Conservation (phyloP, 2,329 filamentous ascomycete genomes). For the Alternaria sp. region DNA sequence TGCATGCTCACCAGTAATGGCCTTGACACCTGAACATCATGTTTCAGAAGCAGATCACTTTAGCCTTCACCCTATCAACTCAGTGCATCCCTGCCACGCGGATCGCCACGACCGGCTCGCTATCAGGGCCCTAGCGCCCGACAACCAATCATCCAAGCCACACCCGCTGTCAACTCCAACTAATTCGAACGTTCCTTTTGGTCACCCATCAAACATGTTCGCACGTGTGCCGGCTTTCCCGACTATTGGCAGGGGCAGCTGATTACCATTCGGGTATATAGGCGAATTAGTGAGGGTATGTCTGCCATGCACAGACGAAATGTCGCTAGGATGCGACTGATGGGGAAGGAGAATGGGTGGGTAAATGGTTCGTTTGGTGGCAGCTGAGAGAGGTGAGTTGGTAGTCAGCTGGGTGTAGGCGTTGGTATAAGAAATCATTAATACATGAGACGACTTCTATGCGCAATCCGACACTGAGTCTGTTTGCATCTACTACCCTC, state of each 20-base stretch:
- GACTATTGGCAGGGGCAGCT: slow-evolving; percentile 8
- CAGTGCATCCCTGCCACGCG: slow-evolving; percentile 13
- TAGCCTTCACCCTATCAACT: slow-evolving; percentile 21
- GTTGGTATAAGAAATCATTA: slow-evolving; percentile 8
- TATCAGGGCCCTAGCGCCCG: slow-evolving; percentile 12
- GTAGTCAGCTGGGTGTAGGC: slow-evolving; percentile 10
- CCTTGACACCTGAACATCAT: background rate
- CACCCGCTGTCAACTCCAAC: slow-evolving; percentile 12
- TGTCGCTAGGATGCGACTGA: slow-evolving; percentile 4
- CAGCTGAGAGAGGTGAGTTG: background rate
- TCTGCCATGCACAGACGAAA: slow-evolving; percentile 6
- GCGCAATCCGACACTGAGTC: background rate
- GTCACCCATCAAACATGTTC: background rate
- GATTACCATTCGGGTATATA: background rate
- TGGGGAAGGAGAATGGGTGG: slow-evolving; percentile 2
- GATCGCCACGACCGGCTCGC: slow-evolving; percentile 18
- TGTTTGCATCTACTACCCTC: slow-evolving; percentile 1
- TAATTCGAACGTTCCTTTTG: slow-evolving; percentile 6
- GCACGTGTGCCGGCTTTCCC: slow-evolving; percentile 10
- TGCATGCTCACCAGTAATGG: background rate
- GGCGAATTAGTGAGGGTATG: slow-evolving; percentile 4
- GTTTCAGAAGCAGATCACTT: slow-evolving; percentile 15
- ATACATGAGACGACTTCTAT: background rate
- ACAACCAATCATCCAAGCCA: slow-evolving; percentile 24
- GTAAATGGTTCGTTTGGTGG: background rate